These are phyloP conservation scores for Magnolia officinalis DNA, from an alignment of 164 flowering plant genomes.

Conservation along the genomic window DNA sequence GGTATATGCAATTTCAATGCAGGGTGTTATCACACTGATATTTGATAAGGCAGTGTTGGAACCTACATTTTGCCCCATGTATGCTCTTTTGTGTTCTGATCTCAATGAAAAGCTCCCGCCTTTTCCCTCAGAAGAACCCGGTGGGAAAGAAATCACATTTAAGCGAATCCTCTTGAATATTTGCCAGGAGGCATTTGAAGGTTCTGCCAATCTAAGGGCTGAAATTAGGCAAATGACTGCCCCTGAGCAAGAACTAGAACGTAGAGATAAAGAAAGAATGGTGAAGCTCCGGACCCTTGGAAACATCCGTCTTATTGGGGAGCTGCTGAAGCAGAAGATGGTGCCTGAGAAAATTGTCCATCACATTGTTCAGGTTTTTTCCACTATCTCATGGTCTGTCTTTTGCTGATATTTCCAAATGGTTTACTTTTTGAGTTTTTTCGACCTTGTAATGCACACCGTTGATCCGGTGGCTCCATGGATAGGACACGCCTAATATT, in stretches of 20 bases:
- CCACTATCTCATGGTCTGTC: not conserved
- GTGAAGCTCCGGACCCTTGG: conserved; percentile 90
- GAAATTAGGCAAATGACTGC: conserved; percentile 83
- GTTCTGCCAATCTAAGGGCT: conserved; percentile 70
- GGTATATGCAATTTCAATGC: conserved; percentile 16
- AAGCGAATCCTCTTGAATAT: conserved; percentile 82
- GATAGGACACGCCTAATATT: too few species aligned
- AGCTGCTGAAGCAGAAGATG: conserved; percentile 95
- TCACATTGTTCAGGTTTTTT: conserved; percentile 83
- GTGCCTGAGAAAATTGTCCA: conserved; percentile 93
- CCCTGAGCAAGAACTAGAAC: conserved; percentile 82
- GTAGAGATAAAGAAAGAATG: conserved; percentile 80
- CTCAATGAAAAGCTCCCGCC: conserved; percentile 87
- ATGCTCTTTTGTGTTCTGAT: conserved; percentile 82
- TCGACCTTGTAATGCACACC: too few species aligned
- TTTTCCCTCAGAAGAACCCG: conserved; percentile 88
- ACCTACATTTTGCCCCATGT: conserved; percentile 98
- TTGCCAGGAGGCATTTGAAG: conserved; percentile 96
- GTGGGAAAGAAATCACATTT: conserved; percentile 79
- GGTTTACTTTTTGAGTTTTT: too few species aligned
- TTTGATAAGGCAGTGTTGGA: conserved; percentile 96
- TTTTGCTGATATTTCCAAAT: too few species aligned
- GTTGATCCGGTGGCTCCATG: too few species aligned
- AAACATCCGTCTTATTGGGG: conserved; percentile 91
- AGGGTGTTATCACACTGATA: conserved; percentile 82